Conservation (phyloP, 306 rosid genomes). For the Notholithocarpus densiflorus region DNA sequence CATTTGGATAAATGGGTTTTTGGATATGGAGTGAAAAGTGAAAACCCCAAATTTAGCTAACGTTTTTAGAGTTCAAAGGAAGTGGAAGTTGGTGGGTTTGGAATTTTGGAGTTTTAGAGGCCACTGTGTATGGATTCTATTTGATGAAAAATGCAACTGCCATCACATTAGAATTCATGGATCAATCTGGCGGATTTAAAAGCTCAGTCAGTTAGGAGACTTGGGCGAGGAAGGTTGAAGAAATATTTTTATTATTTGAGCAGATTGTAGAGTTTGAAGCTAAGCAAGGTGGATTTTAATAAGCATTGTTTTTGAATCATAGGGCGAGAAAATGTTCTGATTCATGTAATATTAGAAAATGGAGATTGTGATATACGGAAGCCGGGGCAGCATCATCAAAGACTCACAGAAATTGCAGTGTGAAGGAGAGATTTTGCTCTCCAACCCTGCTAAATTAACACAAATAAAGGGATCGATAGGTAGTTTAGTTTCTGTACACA, state of each 20-base stretch:
- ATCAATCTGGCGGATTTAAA: slow-evolving; percentile 76
- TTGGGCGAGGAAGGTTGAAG: slow-evolving; percentile 67
- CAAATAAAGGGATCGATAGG: slow-evolving; percentile 20
- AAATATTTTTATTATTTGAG: slow-evolving; percentile 62
- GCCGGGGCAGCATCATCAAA: slow-evolving; percentile 61
- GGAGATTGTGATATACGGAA: slow-evolving; percentile 79
- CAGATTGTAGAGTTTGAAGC: slow-evolving; percentile 78
- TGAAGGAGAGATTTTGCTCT: slow-evolving; percentile 43
- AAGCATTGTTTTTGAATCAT: no score
- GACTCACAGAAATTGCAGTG: slow-evolving; percentile 24
- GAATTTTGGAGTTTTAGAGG: background rate
- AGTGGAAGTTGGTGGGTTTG: background rate
- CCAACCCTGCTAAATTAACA: slow-evolving; percentile 47
- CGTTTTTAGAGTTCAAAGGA: background rate
- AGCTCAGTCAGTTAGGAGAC: slow-evolving; percentile 65
- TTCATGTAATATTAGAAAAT: slow-evolving; percentile 66
- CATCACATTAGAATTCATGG: slow-evolving; percentile 72
- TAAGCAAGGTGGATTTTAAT: no score
- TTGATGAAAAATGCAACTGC: slow-evolving; percentile 67
- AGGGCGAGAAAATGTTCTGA: no score
- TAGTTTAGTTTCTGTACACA: slow-evolving; percentile 16
- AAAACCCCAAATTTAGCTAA: background rate
- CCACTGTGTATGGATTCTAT: slow-evolving; percentile 51
- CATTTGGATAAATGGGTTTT: background rate
- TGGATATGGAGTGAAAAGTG: background rate